Evolutionary conservation across 164 flowering plant species (phyloP).

Genomic region (Euptelea pleiosperma): DNA sequence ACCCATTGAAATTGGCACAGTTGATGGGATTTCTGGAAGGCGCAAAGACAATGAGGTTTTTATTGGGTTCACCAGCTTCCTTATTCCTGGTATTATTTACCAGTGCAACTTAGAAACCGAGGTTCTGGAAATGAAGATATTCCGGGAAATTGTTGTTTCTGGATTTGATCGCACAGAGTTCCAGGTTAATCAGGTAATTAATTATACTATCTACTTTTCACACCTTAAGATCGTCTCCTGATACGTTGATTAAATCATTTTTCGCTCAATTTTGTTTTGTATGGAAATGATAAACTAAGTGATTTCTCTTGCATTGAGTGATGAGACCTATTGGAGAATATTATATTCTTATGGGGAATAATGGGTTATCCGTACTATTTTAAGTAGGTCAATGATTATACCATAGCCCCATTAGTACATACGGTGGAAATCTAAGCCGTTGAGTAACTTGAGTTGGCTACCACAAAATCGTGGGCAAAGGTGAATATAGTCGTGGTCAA

Average conservation of each 20-base stretch:
- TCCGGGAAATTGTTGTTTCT: conserved; percentile 74
- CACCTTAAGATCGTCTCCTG: not conserved
- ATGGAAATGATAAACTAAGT: not conserved
- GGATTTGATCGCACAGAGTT: conserved; percentile 81
- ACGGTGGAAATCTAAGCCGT: too few species aligned
- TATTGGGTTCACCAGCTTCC: conserved; percentile 81
- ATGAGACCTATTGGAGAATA: too few species aligned
- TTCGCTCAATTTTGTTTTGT: not conserved
- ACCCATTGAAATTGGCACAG: conserved; percentile 87
- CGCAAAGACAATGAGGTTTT: conserved; percentile 65
- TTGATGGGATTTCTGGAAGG: conserved; percentile 59
- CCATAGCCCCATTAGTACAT: too few species aligned
- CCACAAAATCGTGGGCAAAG: too few species aligned
- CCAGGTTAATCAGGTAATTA: conserved; percentile 78
- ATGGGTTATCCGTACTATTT: too few species aligned
- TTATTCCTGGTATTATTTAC: conserved; percentile 87
- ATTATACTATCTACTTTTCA: not conserved
- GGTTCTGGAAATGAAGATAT: conserved; percentile 71
- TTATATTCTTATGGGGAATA: too few species aligned
- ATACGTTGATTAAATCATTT: not conserved
- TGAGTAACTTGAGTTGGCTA: too few species aligned
- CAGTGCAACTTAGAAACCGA: conserved; percentile 56
- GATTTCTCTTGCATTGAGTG: not conserved
- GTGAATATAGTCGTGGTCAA: too few species aligned
- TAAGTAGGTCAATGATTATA: too few species aligned